These are phyloP conservation scores for Lentinus tigrinus DNA, from an alignment of 768 basidiomycete genomes.

Conservation along the genomic window DNA sequence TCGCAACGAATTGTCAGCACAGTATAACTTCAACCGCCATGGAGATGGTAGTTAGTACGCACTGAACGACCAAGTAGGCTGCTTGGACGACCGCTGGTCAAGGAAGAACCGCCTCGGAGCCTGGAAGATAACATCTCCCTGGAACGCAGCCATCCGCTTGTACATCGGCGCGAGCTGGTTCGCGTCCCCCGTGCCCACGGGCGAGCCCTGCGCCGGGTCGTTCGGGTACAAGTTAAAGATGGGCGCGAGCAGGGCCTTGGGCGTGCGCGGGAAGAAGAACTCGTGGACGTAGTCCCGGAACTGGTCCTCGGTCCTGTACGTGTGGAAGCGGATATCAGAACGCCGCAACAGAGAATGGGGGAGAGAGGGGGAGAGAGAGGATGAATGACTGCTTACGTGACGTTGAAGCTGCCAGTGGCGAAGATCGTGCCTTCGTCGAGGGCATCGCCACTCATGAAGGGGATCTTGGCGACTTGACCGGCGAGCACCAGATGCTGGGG, in stretches of 20 bases:
- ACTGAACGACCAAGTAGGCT: slow-evolving; percentile 45
- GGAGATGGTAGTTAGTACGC: slow-evolving; percentile 14
- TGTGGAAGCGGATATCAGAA: background rate
- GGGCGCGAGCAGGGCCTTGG: slow-evolving; percentile 1
- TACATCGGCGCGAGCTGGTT: slow-evolving; percentile 50
- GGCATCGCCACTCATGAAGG: slow-evolving; percentile 48
- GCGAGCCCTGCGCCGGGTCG: slow-evolving; percentile 45
- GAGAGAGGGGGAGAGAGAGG: too few relatives aligned
- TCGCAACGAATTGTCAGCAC: too few relatives aligned
- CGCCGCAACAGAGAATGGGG: too few relatives aligned
- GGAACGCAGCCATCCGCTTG: slow-evolving; percentile 50
- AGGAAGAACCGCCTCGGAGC: slow-evolving; percentile 43
- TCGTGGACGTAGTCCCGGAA: slow-evolving; percentile 13
- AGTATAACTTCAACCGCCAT: background rate
- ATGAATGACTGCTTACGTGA: slow-evolving; percentile 24
- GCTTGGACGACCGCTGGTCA: slow-evolving; percentile 34
- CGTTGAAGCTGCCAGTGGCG: slow-evolving; percentile 23
- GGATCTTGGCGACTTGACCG: slow-evolving; percentile 46
- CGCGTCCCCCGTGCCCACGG: slow-evolving; percentile 46
- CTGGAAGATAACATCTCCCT: slow-evolving; percentile 51
- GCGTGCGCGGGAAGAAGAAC: slow-evolving; percentile 18
- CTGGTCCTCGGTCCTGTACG: slow-evolving; percentile 21
- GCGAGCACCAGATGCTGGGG: slow-evolving; percentile 41
- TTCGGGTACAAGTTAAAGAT: slow-evolving; percentile 29
- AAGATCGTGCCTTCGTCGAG: slow-evolving; percentile 58